Conservation (phyloP, 2,329 filamentous ascomycete species). For the Podosphaera leucotricha region DNA sequence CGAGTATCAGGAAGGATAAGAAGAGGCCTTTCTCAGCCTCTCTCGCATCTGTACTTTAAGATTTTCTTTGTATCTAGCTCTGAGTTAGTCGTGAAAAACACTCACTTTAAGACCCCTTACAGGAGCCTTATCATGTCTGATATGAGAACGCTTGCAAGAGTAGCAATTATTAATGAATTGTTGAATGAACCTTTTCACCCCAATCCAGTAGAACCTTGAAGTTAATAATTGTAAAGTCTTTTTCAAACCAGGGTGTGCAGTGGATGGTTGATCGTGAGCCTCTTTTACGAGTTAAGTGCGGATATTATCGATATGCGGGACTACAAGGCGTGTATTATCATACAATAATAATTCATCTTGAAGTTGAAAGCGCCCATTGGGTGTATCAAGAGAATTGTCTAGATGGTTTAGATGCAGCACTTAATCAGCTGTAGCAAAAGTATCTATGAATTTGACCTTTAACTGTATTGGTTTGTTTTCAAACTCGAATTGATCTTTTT, state of each 20-base stretch:
- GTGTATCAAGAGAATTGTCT: background rate
- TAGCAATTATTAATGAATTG: background rate
- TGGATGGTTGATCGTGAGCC: background rate
- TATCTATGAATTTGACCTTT: no score
- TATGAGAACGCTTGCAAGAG: background rate
- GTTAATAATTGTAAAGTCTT: background rate
- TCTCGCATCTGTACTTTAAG: no score
- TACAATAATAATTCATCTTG: background rate
- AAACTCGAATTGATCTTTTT: background rate
- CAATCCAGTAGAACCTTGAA: background rate
- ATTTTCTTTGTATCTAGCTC: no score
- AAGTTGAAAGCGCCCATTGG: background rate
- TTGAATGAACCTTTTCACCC: background rate
- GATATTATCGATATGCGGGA: background rate
- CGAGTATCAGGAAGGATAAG: no score
- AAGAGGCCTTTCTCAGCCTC: no score
- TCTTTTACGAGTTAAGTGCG: background rate
- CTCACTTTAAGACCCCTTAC: no score
- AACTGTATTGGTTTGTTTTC: background rate
- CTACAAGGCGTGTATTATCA: background rate
- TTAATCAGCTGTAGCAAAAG: no score
- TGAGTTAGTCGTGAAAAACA: no score
- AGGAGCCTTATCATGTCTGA: conserved; percentile 1
- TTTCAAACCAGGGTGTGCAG: background rate
- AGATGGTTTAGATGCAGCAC: no score